Conservation (phyloP, 2,329 filamentous ascomycete species). For the Dendrostoma leiphaemia region DNA sequence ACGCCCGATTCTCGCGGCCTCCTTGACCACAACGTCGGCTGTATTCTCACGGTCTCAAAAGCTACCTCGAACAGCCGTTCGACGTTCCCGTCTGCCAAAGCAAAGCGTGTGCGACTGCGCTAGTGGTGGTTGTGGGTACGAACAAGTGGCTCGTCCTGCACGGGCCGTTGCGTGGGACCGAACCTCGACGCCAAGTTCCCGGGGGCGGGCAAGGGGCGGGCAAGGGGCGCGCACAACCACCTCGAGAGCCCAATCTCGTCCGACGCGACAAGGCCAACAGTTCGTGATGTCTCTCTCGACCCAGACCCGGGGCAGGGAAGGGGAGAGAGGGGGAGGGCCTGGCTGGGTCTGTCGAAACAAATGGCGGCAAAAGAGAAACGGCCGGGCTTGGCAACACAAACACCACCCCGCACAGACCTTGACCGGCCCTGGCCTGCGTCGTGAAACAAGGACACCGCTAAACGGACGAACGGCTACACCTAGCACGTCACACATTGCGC, state of each 20-base stretch:
- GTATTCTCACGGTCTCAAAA: too few species aligned
- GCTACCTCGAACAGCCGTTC: neutral
- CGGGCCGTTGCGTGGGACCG: too few species aligned
- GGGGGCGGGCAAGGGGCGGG: neutral
- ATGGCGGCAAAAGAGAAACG: slow-evolving; percentile 1
- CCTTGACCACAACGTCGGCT: neutral
- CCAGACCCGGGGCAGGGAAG: too few species aligned
- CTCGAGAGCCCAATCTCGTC: neutral
- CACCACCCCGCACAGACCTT: slow-evolving; percentile 8
- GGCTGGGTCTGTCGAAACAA: slow-evolving; percentile 1
- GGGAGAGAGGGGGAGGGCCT: too few species aligned
- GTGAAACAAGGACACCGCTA: slow-evolving; percentile 4
- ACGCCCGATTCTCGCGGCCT: neutral
- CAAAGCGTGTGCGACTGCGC: neutral
- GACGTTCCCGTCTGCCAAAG: neutral
- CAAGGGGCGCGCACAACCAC: too few species aligned
- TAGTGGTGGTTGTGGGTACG: neutral
- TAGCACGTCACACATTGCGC: slow-evolving; percentile 1
- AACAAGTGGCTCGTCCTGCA: too few species aligned
- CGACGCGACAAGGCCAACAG: too few species aligned
- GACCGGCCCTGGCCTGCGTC: neutral
- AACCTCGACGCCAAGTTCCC: too few species aligned
- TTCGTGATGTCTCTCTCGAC: too few species aligned
- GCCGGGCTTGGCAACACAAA: slow-evolving; percentile 8
- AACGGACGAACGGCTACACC: neutral